Evolutionary conservation across 371 early-diverging fungal species (phyloP).

Genomic region (Mortierella sp.): DNA sequence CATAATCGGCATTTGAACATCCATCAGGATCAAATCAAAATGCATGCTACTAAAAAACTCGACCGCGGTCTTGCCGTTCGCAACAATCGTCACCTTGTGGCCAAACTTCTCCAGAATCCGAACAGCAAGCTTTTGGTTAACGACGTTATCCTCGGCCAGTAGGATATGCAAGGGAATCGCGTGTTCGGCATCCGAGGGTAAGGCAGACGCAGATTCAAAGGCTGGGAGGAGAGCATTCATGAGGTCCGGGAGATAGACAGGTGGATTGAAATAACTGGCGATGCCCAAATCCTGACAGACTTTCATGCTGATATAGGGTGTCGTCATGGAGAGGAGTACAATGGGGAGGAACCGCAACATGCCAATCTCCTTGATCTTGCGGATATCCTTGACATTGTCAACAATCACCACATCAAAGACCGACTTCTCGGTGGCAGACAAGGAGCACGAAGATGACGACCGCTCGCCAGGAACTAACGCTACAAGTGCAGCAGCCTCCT

Average conservation of each 20-base stretch:
- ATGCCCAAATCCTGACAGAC: slow-evolving; percentile 76
- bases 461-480: slow-evolving; percentile 23
- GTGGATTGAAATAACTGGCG: slow-evolving; percentile 73
- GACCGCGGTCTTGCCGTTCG: slow-evolving; percentile 82
- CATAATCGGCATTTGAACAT: slow-evolving; percentile 85
- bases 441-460: slow-evolving; percentile 15
- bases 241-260: slow-evolving; percentile 69
- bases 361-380: slow-evolving; percentile 63
- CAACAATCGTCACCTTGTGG: slow-evolving; percentile 78
- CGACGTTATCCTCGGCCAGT: slow-evolving; percentile 86
- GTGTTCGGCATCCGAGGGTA: slow-evolving; percentile 68
- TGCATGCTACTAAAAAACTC: slow-evolving; percentile 71
- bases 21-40: slow-evolving; percentile 86
- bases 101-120: slow-evolving; percentile 83
- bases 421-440: slow-evolving; percentile 33
- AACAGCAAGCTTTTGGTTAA: slow-evolving; percentile 86
- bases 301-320: slow-evolving; percentile 68
- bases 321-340: slow-evolving; percentile 64
- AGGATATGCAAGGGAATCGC: slow-evolving; percentile 74
- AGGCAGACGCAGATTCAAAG: slow-evolving; percentile 72
- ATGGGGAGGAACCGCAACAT: slow-evolving; percentile 75
- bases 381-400: slow-evolving; percentile 68
- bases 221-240: slow-evolving; percentile 77
- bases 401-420: slow-evolving; percentile 70
- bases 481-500: slow-evolving; percentile 55